phyloP scores from a whole-genome alignment of 176 grass and related monocot species.

The Lolium rigidum region DNA sequence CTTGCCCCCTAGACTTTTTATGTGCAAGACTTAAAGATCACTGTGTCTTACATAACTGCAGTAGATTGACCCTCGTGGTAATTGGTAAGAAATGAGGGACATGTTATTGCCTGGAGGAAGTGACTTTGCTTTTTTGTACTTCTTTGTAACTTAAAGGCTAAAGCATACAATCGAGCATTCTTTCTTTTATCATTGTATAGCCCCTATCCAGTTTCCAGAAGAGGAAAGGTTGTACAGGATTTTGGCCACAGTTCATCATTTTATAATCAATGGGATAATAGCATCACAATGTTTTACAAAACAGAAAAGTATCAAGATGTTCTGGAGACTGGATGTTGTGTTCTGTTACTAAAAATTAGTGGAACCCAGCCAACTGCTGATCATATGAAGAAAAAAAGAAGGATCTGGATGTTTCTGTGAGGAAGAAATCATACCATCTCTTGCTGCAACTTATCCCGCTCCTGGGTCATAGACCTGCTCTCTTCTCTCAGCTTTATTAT shows the following conservation, averaged over 20 bases:
- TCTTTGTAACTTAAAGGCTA: neutral
- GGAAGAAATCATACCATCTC: slow-evolving; percentile 70
- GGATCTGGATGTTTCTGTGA: neutral
- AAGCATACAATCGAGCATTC: neutral
- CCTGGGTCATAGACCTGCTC: slow-evolving; percentile 65
- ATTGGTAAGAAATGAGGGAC: neutral
- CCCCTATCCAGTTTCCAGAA: slow-evolving; percentile 2
- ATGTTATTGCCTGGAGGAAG: neutral
- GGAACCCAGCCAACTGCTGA: neutral
- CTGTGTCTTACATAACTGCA: neutral
- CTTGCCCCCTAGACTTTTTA: neutral
- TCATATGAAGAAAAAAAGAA: neutral
- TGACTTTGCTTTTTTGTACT: slow-evolving; percentile 8
- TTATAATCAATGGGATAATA: neutral
- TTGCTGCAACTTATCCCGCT: slow-evolving; percentile 75
- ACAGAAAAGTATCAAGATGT: neutral
- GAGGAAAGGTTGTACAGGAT: neutral
- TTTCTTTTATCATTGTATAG: neutral
- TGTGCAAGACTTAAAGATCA: neutral
- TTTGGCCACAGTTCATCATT: neutral
- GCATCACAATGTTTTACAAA: neutral
- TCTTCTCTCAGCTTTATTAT: slow-evolving; percentile 79
- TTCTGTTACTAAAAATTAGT: neutral
- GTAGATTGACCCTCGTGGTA: neutral
- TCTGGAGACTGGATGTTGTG: neutral